Evolutionary conservation across 306 rosid genomes (phyloP).

Genomic region (Rosa rugosa): DNA sequence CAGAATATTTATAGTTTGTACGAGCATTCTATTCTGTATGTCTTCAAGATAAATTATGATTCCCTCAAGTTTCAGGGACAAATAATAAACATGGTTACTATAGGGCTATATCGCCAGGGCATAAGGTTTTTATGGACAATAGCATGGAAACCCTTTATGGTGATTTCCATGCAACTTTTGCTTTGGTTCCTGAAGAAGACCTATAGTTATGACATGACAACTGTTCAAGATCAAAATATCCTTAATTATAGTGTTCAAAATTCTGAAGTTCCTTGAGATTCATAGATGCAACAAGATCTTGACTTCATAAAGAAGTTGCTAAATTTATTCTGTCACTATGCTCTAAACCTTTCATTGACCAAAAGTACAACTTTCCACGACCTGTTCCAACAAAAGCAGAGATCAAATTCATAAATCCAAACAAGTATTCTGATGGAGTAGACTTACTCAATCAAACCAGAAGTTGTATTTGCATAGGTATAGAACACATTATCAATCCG

Average conservation of each 20-base stretch:
- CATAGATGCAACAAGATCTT: neutral
- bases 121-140: neutral
- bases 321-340: neutral
- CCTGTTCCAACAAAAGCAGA: slow-evolving; percentile 10
- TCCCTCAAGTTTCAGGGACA: neutral
- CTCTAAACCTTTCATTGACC: neutral
- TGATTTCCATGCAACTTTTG: neutral
- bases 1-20: neutral
- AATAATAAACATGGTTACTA: neutral
- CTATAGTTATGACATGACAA: neutral
- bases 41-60: neutral
- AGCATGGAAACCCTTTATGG: neutral
- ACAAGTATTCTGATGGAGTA: neutral
- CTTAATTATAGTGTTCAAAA: neutral
- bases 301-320: neutral
- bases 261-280: neutral
- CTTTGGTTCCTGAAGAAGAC: neutral
- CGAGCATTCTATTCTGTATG: neutral
- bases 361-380: neutral
- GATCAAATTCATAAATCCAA: neutral
- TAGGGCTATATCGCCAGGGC: neutral
- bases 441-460: slow-evolving; percentile 91
- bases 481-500: slow-evolving; percentile 70
- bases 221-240: neutral
- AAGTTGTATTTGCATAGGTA: slow-evolving; percentile 73